Conservation (phyloP, 2,329 filamentous ascomycete genomes). For the Aspergillus aculeatinus region DNA sequence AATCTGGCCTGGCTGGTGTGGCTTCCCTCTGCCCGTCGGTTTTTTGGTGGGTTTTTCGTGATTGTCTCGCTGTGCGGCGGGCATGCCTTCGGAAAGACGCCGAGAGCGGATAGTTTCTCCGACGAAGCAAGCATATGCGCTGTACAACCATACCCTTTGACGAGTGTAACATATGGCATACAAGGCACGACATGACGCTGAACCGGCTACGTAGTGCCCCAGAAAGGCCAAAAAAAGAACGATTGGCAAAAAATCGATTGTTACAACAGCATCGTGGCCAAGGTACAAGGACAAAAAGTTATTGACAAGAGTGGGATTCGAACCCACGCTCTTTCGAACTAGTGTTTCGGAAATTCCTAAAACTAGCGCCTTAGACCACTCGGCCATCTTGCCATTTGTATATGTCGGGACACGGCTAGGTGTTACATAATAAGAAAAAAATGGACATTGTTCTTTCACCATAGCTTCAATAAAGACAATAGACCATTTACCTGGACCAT, state of each 20-base stretch:
- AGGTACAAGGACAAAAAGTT: neutral
- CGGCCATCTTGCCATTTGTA: neutral
- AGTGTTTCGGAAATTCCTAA: neutral
- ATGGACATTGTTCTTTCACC: neutral
- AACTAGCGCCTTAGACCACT: neutral
- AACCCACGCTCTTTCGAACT: neutral
- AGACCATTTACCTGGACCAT: too few relatives aligned
- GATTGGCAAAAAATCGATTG: neutral
- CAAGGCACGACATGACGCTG: too few relatives aligned
- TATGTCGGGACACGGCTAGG: neutral
- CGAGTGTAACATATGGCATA: too few relatives aligned
- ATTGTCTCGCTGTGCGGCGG: constrained; percentile 25
- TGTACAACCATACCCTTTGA: neutral
- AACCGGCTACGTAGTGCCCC: fast-evolving
- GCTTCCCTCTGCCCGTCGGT: constrained; percentile 1
- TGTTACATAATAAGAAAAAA: fast-evolving
- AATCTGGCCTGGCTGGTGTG: constrained; percentile 7
- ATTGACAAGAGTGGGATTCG: neutral
- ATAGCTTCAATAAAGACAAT: too few relatives aligned
- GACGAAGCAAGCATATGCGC: constrained; percentile 1
- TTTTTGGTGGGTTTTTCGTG: constrained; percentile 28
- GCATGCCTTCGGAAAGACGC: constrained; percentile 9
- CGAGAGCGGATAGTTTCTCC: constrained; percentile 19
- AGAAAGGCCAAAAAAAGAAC: neutral
- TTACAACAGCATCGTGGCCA: neutral